Conservation (phyloP, 495 filamentous ascomycete species). For the Pseudoneurospora amorphoporcata region DNA sequence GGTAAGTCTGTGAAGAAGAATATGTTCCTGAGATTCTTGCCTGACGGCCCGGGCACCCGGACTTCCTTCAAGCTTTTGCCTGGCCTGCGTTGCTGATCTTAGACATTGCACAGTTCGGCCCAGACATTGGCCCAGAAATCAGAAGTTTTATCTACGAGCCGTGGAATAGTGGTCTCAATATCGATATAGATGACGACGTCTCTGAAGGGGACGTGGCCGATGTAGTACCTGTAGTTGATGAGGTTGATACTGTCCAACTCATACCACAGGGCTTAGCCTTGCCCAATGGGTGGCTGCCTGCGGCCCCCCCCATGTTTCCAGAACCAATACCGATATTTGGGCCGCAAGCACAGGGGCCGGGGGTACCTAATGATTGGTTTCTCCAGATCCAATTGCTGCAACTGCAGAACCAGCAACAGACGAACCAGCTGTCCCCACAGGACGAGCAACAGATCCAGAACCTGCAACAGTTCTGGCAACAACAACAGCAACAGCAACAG, state of each 20-base stretch:
- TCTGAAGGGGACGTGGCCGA: constrained; percentile 13
- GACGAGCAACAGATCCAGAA: neutral
- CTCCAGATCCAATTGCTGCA: neutral
- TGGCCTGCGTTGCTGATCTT: neutral
- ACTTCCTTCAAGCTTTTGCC: neutral
- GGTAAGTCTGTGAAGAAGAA: constrained; percentile 10
- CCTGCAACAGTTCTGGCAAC: constrained; percentile 3
- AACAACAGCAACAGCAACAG: neutral
- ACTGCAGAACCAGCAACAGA: neutral
- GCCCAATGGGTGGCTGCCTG: neutral
- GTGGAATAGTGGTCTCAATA: neutral
- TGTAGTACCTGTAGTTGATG: neutral
- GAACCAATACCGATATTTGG: neutral
- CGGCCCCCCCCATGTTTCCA: no score
- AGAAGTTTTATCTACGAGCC: constrained; percentile 12
- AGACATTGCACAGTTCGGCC: constrained; percentile 14
- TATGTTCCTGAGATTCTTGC: neutral
- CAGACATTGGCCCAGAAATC: constrained; percentile 13
- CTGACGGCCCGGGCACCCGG: neutral
- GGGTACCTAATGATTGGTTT: neutral
- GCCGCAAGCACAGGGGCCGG: neutral
- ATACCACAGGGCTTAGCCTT: constrained; percentile 1
- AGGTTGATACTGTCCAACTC: constrained; percentile 9
- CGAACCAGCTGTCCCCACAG: neutral
- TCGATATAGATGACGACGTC: constrained; percentile 11